Evolutionary conservation across 164 flowering plant species (phyloP).

Genomic region (Umbilicus rupestris): DNA sequence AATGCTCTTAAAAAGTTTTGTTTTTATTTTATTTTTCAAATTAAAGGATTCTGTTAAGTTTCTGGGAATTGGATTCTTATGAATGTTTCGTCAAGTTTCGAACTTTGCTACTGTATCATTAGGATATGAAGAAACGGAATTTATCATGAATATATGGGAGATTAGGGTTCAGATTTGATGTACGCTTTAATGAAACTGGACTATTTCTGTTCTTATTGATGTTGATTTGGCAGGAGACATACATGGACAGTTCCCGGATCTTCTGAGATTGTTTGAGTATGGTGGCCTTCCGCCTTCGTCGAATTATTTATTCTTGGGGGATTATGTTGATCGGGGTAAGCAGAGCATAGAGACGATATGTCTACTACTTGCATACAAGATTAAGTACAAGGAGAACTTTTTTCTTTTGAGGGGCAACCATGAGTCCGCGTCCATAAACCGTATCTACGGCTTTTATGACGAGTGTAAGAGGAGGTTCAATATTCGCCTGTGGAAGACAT

Average conservation of each 20-base stretch:
- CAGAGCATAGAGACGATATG: constrained; percentile 46
- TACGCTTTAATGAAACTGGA: no score
- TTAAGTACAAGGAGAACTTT: constrained; percentile 39
- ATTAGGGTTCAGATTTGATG: no score
- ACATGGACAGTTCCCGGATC: constrained; percentile 50
- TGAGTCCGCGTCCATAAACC: constrained; percentile 43
- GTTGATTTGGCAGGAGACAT: constrained; percentile 31
- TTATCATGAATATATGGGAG: no score
- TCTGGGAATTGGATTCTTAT: neutral
- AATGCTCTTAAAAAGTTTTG: no score
- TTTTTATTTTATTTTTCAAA: neutral
- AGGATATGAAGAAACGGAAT: no score
- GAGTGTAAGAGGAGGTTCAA: constrained; percentile 1
- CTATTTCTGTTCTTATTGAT: neutral
- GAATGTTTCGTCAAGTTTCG: neutral
- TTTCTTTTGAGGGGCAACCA: constrained; percentile 47
- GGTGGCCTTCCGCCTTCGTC: constrained; percentile 44
- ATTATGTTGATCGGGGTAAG: constrained; percentile 48
- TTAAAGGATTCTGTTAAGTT: neutral
- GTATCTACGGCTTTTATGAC: constrained; percentile 40
- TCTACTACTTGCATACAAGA: constrained; percentile 38
- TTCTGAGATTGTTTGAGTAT: constrained; percentile 42
- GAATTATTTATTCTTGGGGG: constrained; percentile 45
- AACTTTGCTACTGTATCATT: no score
- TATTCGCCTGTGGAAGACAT: neutral